Evolutionary conservation across 2,329 filamentous ascomycete genomes (phyloP), one percentile per base, ranked within the genome.

Genomic region (Chrysoporthe austroafricana): DNA sequence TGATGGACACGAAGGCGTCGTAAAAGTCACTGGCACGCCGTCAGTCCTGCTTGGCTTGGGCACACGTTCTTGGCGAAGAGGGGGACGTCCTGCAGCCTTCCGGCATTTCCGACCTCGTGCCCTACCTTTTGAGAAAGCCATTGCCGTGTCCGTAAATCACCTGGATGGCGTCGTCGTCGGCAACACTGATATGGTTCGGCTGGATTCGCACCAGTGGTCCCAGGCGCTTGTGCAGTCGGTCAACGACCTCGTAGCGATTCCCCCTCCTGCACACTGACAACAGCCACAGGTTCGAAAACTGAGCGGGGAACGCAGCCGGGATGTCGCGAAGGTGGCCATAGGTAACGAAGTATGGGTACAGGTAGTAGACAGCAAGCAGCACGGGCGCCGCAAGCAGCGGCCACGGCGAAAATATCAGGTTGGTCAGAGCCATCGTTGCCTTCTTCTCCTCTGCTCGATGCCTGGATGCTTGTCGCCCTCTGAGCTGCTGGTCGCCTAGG

Each of bases 1-100:
- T 87, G 74, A 97, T 96, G 14, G 91, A 94, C 65, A 97, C 93
- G 73, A 97, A 97, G 62, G 92, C 91, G 74, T 97, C 93, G 74
- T 97, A 97, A 80, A 94, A 97, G 2, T 95, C 90, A 54, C 91
- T 93, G 68, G 11, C 3, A 1, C 13, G 34, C 18, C 44, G 11
- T 46, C 44, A 46, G 18, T 46, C n/a, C 9, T 26, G 5, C n/a
- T 21, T 26, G 5, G 9, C 1, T 4, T 39, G 36, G 9, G 9
- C 36, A 39, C 36, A 39, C 36, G 0, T 32, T 9, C 11, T 46
- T 39, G 21, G 39, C 26, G 26, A 26, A 16, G 21, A 34, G 39
- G n/a, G 6, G 13, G 46, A 39, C 6, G 36, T 9, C 9, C 36
- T 39, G 9, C 36, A 39, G 26, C 26, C 26, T 26, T 39, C 36